These are phyloP conservation scores for Hypericum androsaemum DNA, from an alignment of 345 rosid genomes.

Conservation along the genomic window DNA sequence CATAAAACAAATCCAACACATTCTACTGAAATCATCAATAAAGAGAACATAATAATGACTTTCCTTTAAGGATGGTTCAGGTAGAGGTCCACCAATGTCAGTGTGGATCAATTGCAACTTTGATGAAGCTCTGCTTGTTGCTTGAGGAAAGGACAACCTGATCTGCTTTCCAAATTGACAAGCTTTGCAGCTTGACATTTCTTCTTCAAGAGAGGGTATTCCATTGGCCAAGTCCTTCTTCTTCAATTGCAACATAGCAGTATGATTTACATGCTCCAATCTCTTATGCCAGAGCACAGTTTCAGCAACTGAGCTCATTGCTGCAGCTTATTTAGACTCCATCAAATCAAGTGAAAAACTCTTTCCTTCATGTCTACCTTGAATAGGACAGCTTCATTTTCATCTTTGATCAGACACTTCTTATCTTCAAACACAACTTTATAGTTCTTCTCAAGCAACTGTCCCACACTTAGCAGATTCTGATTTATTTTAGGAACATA, in stretches of 20 bases:
- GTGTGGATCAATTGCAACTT: constrained; percentile 2
- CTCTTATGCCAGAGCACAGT: neutral
- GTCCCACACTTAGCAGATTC: constrained; percentile 1
- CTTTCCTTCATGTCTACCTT: neutral
- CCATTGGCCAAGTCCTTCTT: constrained; percentile 5
- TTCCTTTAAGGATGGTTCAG: constrained; percentile 3
- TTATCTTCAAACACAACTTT: neutral
- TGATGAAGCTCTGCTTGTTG: constrained; percentile 3
- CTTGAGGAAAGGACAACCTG: constrained; percentile 6
- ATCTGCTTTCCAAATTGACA: constrained; percentile 4
- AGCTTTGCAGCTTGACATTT: neutral
- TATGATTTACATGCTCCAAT: neutral
- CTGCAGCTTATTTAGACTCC: neutral
- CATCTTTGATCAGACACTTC: neutral
- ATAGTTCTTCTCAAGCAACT: neutral
- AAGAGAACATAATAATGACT: constrained; percentile 7
- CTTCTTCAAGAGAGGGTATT: constrained; percentile 1
- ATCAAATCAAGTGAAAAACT: neutral
- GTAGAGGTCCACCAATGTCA: neutral
- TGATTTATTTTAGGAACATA: constrained; percentile 3
- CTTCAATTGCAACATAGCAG: neutral
- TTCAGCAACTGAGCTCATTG: neutral
- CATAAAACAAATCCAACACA: constrained; percentile 6
- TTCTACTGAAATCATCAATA: constrained; percentile 1
- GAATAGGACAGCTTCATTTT: neutral